Conservation (phyloP, 805 yeast genomes). For the Monosporozyma unispora region DNA sequence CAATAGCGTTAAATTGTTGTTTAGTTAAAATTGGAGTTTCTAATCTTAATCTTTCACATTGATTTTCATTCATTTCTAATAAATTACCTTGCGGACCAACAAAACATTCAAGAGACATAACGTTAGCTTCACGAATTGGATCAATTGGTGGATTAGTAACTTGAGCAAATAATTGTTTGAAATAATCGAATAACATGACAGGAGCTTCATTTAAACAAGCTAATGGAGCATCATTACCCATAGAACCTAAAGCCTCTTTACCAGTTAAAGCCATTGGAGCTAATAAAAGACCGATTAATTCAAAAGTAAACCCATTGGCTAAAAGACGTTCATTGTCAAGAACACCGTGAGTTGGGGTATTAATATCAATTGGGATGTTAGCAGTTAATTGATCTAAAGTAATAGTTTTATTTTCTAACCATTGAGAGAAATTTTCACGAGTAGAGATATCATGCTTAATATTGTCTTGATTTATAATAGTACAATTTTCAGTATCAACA, state of each 20-base stretch:
- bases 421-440: slow-evolving; percentile 83
- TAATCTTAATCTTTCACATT: slow-evolving; percentile 80
- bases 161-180: slow-evolving; percentile 93
- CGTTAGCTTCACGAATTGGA: slow-evolving; percentile 93
- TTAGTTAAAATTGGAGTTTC: slow-evolving; percentile 74
- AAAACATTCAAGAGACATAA: slow-evolving; percentile 94
- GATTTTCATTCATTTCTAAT: slow-evolving; percentile 83
- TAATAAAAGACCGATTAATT: slow-evolving; percentile 72
- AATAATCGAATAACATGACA: slow-evolving; percentile 80
- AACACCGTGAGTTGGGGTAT: slow-evolving; percentile 31
- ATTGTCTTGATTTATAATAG: slow-evolving; percentile 88
- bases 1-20: slow-evolving; percentile 65
- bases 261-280: slow-evolving; percentile 92
- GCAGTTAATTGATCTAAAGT: slow-evolving; percentile 63
- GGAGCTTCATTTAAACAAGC: slow-evolving; percentile 95
- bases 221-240: slow-evolving; percentile 96
- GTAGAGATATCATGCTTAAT: slow-evolving; percentile 72
- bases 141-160: slow-evolving; percentile 98
- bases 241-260: slow-evolving; percentile 92
- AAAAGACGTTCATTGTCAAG: slow-evolving; percentile 76
- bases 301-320: slow-evolving; percentile 91
- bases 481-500: slow-evolving; percentile 88
- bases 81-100: slow-evolving; percentile 96
- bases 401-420: slow-evolving; percentile 71
- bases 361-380: neutral